A percentile compares a stretch with the other conserved stretches of the same genome.
Conservation (phyloP, 2,329 filamentous ascomycete species). For the Claviceps fusiformis region DNA sequence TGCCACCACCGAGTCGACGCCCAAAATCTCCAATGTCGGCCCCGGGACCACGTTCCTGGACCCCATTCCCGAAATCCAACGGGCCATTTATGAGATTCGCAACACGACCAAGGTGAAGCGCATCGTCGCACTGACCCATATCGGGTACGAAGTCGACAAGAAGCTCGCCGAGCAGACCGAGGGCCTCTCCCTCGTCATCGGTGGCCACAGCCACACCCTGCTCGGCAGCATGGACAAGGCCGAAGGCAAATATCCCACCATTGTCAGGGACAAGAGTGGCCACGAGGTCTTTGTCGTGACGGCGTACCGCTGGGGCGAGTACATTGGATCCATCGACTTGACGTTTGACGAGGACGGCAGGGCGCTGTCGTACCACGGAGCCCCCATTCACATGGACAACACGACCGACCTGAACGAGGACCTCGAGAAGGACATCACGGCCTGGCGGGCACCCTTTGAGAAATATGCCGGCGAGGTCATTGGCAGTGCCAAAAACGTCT, state of each 20-base stretch:
- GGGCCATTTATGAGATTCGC: constrained; percentile 47
- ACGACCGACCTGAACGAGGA: constrained; percentile 40
- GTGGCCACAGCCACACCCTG: constrained; percentile 46
- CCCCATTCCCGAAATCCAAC: constrained; percentile 43
- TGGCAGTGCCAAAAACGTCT: constrained; percentile 30
- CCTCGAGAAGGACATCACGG: constrained; percentile 43
- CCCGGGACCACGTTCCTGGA: constrained; percentile 44
- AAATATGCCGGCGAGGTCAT: constrained; percentile 34
- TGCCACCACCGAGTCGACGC: constrained; percentile 27
- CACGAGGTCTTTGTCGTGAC: constrained; percentile 58
- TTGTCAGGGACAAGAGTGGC: constrained; percentile 44
- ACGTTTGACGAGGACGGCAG: constrained; percentile 47
- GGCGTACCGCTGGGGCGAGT: constrained; percentile 55
- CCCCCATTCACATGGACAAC: constrained; percentile 51
- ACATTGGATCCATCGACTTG: constrained; percentile 53
- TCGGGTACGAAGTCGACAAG: constrained; percentile 52
- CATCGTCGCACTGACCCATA: constrained; percentile 53
- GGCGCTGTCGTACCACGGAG: constrained; percentile 48
- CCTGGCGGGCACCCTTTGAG: constrained; percentile 49
- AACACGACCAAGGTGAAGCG: constrained; percentile 47
- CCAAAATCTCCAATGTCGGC: constrained; percentile 44
- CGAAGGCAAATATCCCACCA: constrained; percentile 49
- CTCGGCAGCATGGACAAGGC: constrained; percentile 46
- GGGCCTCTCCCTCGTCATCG: constrained; percentile 55
- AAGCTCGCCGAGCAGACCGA: constrained; percentile 44